Percentiles rank a stretch among this genome's conserved stretches.
phyloP scores from a whole-genome alignment of 306 rosid species.

The Sphenostylis stenocarpa region DNA sequence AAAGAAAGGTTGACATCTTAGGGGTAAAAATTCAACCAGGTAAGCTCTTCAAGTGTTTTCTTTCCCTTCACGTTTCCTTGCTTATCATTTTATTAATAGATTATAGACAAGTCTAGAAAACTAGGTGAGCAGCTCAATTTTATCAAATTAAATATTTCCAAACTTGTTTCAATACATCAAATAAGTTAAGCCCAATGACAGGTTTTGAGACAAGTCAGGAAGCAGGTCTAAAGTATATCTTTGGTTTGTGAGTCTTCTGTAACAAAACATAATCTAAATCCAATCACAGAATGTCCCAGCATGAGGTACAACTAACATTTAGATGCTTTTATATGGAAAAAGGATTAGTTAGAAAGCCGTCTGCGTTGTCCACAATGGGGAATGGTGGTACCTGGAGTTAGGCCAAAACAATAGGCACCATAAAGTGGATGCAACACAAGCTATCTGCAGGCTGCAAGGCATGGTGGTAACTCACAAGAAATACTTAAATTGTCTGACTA shows the following conservation, averaged over 20 bases:
- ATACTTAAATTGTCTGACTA: constrained; percentile 30
- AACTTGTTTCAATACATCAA: background rate
- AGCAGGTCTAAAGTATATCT: constrained; percentile 12
- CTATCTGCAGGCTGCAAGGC: constrained; percentile 42
- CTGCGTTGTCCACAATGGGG: constrained; percentile 33
- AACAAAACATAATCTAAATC: constrained; percentile 3
- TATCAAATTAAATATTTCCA: constrained; percentile 9
- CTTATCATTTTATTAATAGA: constrained; percentile 26
- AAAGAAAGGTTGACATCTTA: background rate
- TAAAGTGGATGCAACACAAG: constrained; percentile 41
- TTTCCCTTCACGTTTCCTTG: constrained; percentile 7
- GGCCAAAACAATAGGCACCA: constrained; percentile 42
- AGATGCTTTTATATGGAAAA: background rate
- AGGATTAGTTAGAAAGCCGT: constrained; percentile 31
- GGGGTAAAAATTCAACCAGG: constrained; percentile 10
- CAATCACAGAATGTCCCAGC: constrained; percentile 9
- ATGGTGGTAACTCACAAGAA: constrained; percentile 27
- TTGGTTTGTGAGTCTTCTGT: background rate
- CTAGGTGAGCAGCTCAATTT: background rate
- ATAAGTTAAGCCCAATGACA: background rate
- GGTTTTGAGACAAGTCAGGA: constrained; percentile 4
- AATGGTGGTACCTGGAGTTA: constrained; percentile 35
- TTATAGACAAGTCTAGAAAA: constrained; percentile 6
- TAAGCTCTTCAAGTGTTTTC: constrained; percentile 5
- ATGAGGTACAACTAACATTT: background rate